Evolutionary conservation across 176 grass and related monocot genomes (phyloP).

Genomic region (Olyra latifolia): DNA sequence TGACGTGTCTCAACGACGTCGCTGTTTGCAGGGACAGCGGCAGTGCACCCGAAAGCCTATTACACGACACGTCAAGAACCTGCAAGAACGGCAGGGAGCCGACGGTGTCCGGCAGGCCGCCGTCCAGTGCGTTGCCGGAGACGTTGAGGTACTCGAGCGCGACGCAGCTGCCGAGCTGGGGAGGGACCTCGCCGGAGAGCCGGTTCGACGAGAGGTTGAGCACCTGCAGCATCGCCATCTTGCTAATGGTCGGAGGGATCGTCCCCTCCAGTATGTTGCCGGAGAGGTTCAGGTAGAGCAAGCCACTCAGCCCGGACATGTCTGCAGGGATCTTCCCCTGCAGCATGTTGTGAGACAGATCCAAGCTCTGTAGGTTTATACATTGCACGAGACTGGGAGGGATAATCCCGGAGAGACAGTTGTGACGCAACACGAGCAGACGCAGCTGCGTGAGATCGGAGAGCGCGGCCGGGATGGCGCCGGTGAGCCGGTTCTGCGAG

Average conservation of each 20-base stretch:
- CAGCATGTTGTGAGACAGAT: constrained; percentile 74
- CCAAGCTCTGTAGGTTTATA: constrained; percentile 48
- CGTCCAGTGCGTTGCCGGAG: constrained; percentile 56
- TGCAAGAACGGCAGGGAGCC: constrained; percentile 68
- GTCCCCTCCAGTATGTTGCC: constrained; percentile 60
- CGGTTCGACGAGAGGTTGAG: constrained; percentile 84
- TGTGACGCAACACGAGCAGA: constrained; percentile 39
- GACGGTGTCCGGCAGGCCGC: constrained; percentile 55
- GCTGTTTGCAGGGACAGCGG: constrained; percentile 54
- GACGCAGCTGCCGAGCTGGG: constrained; percentile 69
- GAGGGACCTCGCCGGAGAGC: constrained; percentile 54
- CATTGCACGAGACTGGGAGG: constrained; percentile 35
- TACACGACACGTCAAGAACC: constrained; percentile 75
- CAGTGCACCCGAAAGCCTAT: constrained; percentile 46
- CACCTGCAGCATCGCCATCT: constrained; percentile 74
- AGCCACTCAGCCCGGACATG: constrained; percentile 47
- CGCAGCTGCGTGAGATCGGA: constrained; percentile 57
- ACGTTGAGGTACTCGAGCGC: constrained; percentile 80
- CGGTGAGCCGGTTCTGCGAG: constrained; percentile 53
- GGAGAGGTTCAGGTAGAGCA: constrained; percentile 79
- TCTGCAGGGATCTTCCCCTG: constrained; percentile 53
- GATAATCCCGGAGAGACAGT: constrained; percentile 41
- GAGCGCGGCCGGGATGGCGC: constrained; percentile 40
- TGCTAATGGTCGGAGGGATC: constrained; percentile 65
- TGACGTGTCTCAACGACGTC: constrained; percentile 41